Base-by-base conservation (phyloP, 441 rosid species). In the Aleurites moluccanus region DNA sequence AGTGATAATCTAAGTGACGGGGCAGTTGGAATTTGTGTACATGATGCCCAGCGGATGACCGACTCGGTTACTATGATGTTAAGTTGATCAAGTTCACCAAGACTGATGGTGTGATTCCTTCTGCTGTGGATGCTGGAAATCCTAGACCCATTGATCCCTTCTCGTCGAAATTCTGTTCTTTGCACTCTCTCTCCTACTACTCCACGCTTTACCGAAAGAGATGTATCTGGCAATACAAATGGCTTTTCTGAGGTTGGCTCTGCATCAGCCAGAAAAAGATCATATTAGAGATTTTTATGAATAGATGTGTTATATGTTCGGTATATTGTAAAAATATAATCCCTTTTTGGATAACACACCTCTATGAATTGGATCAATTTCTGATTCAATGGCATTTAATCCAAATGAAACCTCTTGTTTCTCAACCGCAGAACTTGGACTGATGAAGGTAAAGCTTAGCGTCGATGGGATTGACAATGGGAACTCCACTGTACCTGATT, bases 11-110 rank as follows among this genome's bases (percentile, higher is more conserved):
- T 79, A 67, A 86, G 94, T 8, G 97, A 89, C 16, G 90, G 87
- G 15, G 85, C 83, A 0, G 92, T 88, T 11, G 93, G 93, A 73
- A 91, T 90, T 75, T 84, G 85, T 7, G 92, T 89, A 83, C 96
- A 90, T 59, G 98, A 92, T 30, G 90, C 97, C 98, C 97, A 89
- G 0, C 96, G 89, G 75, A 90, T 88, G 27, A 90, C 88, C 3
- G 96, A 89, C 57, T 86, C 94, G 0, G 88, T 84, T 38, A 87
- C 88, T 23, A 85, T 74, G 64, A 87, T 81, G 75, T 88, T 82
- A 14, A 92, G 80, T 74, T 88, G 92, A 78, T 85, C 87, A 60
- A 87, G 81, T 81, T 90, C 96, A 10, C 96, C 97, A 1, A 86
- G 73, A 53, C 96, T 88, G 50, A 89, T 92, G n/a, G 96, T 90